These are phyloP conservation scores for Beauveria rudraprayagi DNA, from an alignment of 2,329 filamentous ascomycete genomes.

Conservation along the genomic window DNA sequence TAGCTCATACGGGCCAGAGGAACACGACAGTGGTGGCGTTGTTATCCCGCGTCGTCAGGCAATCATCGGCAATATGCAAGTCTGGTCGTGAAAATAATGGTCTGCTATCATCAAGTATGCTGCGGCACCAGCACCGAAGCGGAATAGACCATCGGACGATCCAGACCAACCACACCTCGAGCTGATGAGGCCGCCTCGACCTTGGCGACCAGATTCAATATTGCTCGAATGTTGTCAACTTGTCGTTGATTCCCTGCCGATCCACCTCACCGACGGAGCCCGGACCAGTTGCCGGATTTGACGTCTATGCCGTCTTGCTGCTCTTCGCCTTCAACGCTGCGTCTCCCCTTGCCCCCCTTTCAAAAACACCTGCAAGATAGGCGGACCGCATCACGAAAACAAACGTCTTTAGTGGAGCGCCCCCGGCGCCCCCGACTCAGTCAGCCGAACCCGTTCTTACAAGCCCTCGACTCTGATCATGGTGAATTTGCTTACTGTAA, in stretches of 20 bases:
- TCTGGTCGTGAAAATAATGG: neutral
- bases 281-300: constrained; percentile 12
- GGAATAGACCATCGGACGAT: constrained; percentile 3
- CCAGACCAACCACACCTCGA: neutral
- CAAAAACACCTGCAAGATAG: constrained; percentile 55
- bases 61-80: constrained; percentile 1
- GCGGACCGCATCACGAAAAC: constrained; percentile 48
- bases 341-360: constrained; percentile 28
- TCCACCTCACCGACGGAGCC: neutral
- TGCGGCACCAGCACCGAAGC: neutral
- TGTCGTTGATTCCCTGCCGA: neutral
- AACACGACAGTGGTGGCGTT: neutral
- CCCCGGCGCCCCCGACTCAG: constrained; percentile 1
- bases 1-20: neutral
- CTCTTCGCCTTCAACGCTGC: neutral
- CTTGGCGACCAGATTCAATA: neutral
- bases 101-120: neutral
- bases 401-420: constrained; percentile 31
- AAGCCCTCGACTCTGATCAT: neutral
- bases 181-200: neutral
- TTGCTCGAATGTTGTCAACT: neutral
- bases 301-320: constrained; percentile 21
- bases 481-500: constrained; percentile 42
- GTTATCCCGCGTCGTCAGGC: neutral
- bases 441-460: constrained; percentile 1